Percentiles rank a stretch among this genome's conserved stretches.
phyloP scores from a whole-genome alignment of 1,284 basidiomycete species.

The Leccinum huronense region DNA sequence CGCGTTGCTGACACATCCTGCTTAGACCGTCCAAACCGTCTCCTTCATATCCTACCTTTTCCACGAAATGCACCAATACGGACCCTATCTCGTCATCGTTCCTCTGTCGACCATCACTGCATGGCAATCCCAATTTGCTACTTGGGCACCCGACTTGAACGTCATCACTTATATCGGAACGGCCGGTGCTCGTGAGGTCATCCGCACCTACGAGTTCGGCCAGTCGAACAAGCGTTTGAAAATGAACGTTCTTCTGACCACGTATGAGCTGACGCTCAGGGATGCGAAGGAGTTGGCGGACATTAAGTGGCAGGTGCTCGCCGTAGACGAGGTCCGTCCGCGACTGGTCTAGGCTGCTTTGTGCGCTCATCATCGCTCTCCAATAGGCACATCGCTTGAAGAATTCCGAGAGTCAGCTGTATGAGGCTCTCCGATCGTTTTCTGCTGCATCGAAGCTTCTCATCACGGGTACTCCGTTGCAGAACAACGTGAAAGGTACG shows the following conservation, averaged over 20 bases:
- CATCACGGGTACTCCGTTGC: slow-evolving; percentile 97
- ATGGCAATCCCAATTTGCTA: slow-evolving; percentile 94
- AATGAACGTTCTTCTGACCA: slow-evolving; percentile 97
- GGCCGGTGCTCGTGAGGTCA: slow-evolving; percentile 84
- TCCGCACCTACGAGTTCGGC: slow-evolving; percentile 92
- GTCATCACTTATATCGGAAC: slow-evolving; percentile 97
- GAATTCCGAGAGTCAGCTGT: slow-evolving; percentile 96
- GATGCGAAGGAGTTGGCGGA: slow-evolving; percentile 87
- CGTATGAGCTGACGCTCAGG: slow-evolving; percentile 94
- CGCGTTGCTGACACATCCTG: slow-evolving; percentile 16
- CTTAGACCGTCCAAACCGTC: slow-evolving; percentile 92
- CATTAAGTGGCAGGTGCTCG: slow-evolving; percentile 97
- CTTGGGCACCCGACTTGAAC: slow-evolving; percentile 97
- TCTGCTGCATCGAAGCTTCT: slow-evolving; percentile 89
- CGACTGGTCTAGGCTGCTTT: background rate
- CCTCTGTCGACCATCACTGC: slow-evolving; percentile 97
- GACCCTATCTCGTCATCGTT: slow-evolving; percentile 97
- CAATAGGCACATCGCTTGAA: slow-evolving; percentile 92
- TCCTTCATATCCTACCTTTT: slow-evolving; percentile 95
- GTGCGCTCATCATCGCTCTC: slow-evolving; percentile 11
- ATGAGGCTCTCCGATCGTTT: slow-evolving; percentile 91
- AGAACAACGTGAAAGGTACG: slow-evolving; percentile 97
- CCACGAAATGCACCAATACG: slow-evolving; percentile 91
- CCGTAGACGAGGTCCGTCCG: slow-evolving; percentile 85
- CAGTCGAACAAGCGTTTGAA: slow-evolving; percentile 83